Percentiles rank a stretch among this genome's conserved stretches.
Conservation (phyloP, 257 asterid species). For the Mitragyna speciosa region DNA sequence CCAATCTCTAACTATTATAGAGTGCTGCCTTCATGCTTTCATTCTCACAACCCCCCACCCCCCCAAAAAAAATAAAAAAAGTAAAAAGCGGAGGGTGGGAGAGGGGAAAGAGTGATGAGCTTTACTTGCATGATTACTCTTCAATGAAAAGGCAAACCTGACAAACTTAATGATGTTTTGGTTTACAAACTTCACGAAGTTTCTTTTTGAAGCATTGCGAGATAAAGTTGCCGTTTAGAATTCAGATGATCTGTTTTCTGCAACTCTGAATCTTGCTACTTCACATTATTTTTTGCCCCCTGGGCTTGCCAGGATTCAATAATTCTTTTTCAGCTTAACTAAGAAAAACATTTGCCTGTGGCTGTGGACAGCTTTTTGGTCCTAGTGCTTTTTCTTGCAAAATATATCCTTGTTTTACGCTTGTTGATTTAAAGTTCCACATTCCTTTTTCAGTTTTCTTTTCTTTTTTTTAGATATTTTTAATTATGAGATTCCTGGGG, state of each 20-base stretch:
- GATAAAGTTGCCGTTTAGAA: background rate
- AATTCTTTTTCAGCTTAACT: background rate
- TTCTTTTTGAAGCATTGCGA: background rate
- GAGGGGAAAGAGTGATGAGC: background rate
- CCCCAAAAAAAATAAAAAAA: no score
- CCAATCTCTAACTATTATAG: background rate
- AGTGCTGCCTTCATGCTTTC: background rate
- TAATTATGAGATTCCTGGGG: background rate
- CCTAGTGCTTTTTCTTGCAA: background rate
- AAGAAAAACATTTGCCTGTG: background rate
- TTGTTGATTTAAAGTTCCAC: background rate
- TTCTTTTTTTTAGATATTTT: no score
- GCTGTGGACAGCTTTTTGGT: background rate
- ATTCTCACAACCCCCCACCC: background rate
- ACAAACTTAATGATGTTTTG: background rate
- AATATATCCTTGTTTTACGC: background rate
- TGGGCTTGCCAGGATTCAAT: background rate
- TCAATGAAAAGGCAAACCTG: background rate
- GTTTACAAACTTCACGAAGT: background rate
- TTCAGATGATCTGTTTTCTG: background rate
- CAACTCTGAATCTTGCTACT: background rate
- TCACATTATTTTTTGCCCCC: background rate
- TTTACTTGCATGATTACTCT: background rate
- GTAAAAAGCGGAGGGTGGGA: background rate
- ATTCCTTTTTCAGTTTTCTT: background rate